Conservation (phyloP, 192 early-diverging fungal genomes). For the Chytriomyces confervae region DNA sequence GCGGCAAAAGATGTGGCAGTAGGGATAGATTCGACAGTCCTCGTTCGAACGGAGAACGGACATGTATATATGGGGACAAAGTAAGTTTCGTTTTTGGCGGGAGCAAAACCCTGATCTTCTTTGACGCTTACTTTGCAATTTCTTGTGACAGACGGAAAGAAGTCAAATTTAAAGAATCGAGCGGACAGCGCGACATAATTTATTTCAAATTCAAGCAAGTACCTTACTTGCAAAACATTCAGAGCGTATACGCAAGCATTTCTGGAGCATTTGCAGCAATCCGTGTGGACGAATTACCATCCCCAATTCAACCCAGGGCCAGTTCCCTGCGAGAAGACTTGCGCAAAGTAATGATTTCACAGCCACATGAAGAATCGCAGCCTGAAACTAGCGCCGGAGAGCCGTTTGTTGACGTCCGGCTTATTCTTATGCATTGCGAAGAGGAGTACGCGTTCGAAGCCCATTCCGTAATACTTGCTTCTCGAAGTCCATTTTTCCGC, state of each 20-base stretch:
- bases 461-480: conserved; percentile 40
- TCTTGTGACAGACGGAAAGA: conserved; percentile 35
- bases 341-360: conserved; percentile 41
- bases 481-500: conserved; percentile 27
- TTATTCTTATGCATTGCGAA: not conserved
- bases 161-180: conserved; percentile 30
- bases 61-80: conserved; percentile 68
- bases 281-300: conserved; percentile 56
- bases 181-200: conserved; percentile 28
- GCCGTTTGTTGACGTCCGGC: conserved; percentile 2
- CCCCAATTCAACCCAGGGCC: conserved; percentile 25
- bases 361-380: conserved; percentile 12
- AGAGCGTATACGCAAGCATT: conserved; percentile 61
- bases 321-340: conserved; percentile 46
- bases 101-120: not conserved
- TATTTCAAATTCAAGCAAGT: conserved; percentile 63
- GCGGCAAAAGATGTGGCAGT: conserved; percentile 65
- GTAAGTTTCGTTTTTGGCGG: not conserved
- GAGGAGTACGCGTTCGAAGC: conserved; percentile 32
- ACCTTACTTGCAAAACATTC: conserved; percentile 64
- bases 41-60: conserved; percentile 70
- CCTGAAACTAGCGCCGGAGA: not conserved
- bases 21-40: conserved; percentile 70
- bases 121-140: conserved; percentile 11
- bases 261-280: conserved; percentile 71